phyloP scores from a whole-genome alignment of 441 rosid genomes.

The Raphanus hybrid region DNA sequence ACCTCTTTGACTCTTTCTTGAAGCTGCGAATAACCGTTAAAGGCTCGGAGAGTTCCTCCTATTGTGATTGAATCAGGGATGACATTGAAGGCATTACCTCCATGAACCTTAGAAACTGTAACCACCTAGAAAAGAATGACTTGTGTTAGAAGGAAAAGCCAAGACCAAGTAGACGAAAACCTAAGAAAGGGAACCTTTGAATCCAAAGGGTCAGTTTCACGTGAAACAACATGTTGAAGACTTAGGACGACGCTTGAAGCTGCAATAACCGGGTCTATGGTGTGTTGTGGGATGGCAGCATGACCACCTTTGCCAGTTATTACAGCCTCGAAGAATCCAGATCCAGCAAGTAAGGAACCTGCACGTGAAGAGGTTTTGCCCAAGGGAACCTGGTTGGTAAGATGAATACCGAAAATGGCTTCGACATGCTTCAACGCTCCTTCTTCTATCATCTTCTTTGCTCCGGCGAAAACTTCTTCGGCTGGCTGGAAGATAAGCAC shows the following conservation, averaged over 20 bases:
- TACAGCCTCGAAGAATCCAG: constrained; percentile 67
- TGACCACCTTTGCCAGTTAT: constrained; percentile 84
- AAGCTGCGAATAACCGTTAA: constrained; percentile 58
- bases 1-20: constrained; percentile 80
- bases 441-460: constrained; percentile 67
- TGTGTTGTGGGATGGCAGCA: constrained; percentile 77
- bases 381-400: constrained; percentile 39
- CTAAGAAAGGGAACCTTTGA: constrained; percentile 60
- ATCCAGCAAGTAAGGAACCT: constrained; percentile 65
- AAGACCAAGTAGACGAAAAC: not conserved
- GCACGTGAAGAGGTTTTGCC: constrained; percentile 56
- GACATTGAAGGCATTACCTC: constrained; percentile 78
- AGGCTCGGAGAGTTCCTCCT: constrained; percentile 84
- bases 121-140: not conserved
- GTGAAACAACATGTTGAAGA: constrained; percentile 80
- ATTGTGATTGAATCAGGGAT: constrained; percentile 82
- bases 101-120: constrained; percentile 64
- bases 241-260: constrained; percentile 75
- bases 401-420: constrained; percentile 73
- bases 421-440: constrained; percentile 59
- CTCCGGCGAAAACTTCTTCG: constrained; percentile 81
- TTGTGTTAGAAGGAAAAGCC: not conserved
- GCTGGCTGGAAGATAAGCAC: constrained; percentile 84
- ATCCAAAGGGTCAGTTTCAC: constrained; percentile 81
- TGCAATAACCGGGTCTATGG: constrained; percentile 76